phyloP scores from a whole-genome alignment of 306 rosid species.

The Cyclanthera cordifolia region DNA sequence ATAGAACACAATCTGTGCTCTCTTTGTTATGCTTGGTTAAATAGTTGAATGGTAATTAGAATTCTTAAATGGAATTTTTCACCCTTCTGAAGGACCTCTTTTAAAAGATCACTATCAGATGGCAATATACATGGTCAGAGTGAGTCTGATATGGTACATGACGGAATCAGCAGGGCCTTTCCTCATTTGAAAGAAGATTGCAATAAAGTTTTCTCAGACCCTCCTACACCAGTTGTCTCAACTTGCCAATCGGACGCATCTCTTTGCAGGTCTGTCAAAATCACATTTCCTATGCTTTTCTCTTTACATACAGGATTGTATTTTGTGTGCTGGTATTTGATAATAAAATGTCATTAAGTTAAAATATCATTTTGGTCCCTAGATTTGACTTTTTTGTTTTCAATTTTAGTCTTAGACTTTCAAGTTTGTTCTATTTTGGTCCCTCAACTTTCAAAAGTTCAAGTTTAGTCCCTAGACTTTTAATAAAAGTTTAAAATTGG shows the following conservation, averaged over 20 bases:
- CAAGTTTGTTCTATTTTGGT: no score
- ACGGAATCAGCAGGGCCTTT: constrained; percentile 24
- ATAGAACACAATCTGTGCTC: background rate
- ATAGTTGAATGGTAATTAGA: constrained; percentile 3
- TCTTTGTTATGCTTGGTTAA: constrained; percentile 4
- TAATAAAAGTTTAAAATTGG: no score
- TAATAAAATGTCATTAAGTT: background rate
- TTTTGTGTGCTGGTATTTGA: background rate
- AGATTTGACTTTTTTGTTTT: no score
- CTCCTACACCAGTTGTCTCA: constrained; percentile 38
- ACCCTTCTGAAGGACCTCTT: constrained; percentile 35
- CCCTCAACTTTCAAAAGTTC: no score
- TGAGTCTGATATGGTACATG: constrained; percentile 33
- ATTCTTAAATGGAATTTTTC: constrained; percentile 9
- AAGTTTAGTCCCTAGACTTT: no score
- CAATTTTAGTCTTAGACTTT: no score
- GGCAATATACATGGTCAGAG: constrained; percentile 50
- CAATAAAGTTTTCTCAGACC: constrained; percentile 32
- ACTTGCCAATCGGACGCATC: constrained; percentile 42
- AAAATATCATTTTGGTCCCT: no score
- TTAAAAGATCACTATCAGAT: constrained; percentile 80
- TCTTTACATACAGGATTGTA: background rate
- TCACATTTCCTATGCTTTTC: constrained; percentile 15
- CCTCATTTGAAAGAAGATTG: constrained; percentile 28
- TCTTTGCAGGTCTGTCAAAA: constrained; percentile 47